Evolutionary conservation across 2,329 filamentous ascomycete species (phyloP), one percentile per base, ranked within the genome.

Genomic region (Colletotrichum truncatum): DNA sequence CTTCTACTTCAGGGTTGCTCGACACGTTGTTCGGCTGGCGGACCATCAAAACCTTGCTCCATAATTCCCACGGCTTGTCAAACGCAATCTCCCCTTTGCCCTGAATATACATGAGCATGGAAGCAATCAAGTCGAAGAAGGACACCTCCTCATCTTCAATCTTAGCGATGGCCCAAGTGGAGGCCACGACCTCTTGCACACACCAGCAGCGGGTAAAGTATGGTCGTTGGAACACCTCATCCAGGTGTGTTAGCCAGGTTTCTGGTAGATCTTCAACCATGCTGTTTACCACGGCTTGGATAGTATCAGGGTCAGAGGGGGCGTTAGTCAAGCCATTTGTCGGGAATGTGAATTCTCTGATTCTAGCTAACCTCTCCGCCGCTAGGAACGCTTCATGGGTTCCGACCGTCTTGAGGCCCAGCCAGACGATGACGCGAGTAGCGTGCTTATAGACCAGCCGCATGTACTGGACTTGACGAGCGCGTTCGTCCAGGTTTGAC

Each of bases 131-230:
- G 23, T 65, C 57, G 32, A 65, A 63, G 12, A 65, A 65, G n/a
- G 62, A 51, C 57, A 63, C 56, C 25, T 65, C 62, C 32, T 55
- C n/a, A 9, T 56, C 43, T 30, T 65, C 62, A 23, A 61, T 54
- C 48, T 65, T 65, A 32, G 62, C 62, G n/a, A 63, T 49, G 7
- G 62, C 57, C 39, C 56, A 41, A 11, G 62, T 36, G 18, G 32
- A 65, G 11, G 34, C 57, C 39, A 62, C 57, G 7, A 56, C 28
- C 32, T 65, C 62, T n/a, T 63, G 62, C 4, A 63, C 26, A 32
- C 62, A 65, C 62, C 57, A 65, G 43, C 62, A 65, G 16, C 57
- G 57, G 8, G 14, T 55, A n/a, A 63, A 65, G 4, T 65, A 65
- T 5, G 25, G 48, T 12, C 62, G 38, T 30, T 65, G 56, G 18